A percentile compares a stretch with the other conserved stretches of the same genome.
Conservation (phyloP, 306 rosid genomes). For the Fragaria nilgerrensis region DNA sequence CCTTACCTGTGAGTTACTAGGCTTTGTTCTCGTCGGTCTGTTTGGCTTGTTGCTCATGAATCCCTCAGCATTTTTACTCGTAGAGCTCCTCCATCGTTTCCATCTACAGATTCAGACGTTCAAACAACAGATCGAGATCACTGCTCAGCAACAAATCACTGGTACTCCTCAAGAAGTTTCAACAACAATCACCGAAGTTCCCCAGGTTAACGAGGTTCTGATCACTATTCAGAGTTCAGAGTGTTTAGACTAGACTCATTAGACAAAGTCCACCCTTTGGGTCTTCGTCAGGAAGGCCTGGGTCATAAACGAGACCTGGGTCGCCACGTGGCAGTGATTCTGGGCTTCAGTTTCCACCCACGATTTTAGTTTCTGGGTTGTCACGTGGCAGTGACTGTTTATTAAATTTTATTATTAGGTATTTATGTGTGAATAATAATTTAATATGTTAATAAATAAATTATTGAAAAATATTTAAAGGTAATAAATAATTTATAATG, state of each 20-base stretch:
- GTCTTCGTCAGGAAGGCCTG: too few species aligned
- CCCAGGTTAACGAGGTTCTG: background rate
- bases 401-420: too few species aligned
- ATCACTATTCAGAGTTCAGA: background rate
- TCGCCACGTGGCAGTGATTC: too few species aligned
- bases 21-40: background rate
- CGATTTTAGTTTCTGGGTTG: too few species aligned
- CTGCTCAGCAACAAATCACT: background rate
- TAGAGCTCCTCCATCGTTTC: background rate
- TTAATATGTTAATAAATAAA: too few species aligned
- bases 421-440: too few species aligned
- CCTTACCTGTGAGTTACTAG: conserved; percentile 4
- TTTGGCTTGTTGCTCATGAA: background rate
- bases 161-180: background rate
- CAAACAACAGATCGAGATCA: background rate
- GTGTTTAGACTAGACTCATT: background rate
- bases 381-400: too few species aligned
- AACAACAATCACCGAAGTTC: background rate
- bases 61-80: background rate
- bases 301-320: too few species aligned
- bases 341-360: too few species aligned
- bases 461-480: too few species aligned
- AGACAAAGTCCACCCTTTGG: too few species aligned
- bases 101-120: background rate
- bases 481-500: too few species aligned